Base-by-base conservation (phyloP, 1,284 basidiomycete species). In the Cutaneotrichosporon sp. region DNA sequence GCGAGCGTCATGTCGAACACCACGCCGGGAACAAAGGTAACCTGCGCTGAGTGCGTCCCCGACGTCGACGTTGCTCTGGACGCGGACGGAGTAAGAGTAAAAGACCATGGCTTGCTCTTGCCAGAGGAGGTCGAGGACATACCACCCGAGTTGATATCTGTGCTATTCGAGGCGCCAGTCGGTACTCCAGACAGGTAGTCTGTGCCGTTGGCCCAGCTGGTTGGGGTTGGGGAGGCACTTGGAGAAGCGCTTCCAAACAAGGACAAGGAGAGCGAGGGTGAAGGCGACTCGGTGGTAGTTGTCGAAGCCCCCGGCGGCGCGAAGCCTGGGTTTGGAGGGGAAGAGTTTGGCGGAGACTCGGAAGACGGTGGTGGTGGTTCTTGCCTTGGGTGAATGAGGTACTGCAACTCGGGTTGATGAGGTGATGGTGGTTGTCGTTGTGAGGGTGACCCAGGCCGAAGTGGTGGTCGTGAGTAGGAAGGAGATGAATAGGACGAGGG, bases 21-120 rank as follows among this genome's bases (percentile, higher is more conserved):
- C 21, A 75, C 67, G 1, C 77, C 77, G 0, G 75, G 74, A 0
- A 79, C 75, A 42, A 69, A 77, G 4, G 70, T 70, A 6, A 75
- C 66, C 51, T 66, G 38, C 7, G 72, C 61, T 1, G 71, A 56
- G 10, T 63, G 34, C 2, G 26, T 34, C 53, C 8, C 59, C n/a
- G 16, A 62, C 58, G 34, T 22, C 1, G 69, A 63, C 11, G 64
- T 67, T 7, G 66, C 67, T 18, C 53, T 60, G 0, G 67, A 64
- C 2, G 63, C 58, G 1, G 65, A 56, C 9, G 63, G 50, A 2
- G 63, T 60, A 32, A 64, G 64, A 9, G 67, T 58, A 14, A 53
- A 53, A 30, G 51, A 53, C 67, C 67, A 69, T 26, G 64, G 65
- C 51, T 59, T 59, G 38, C 40, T 61, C 36, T 56, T 56, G n/a